Evolutionary conservation across 148 eudicot species (phyloP).

Genomic region (Camellia japonica): DNA sequence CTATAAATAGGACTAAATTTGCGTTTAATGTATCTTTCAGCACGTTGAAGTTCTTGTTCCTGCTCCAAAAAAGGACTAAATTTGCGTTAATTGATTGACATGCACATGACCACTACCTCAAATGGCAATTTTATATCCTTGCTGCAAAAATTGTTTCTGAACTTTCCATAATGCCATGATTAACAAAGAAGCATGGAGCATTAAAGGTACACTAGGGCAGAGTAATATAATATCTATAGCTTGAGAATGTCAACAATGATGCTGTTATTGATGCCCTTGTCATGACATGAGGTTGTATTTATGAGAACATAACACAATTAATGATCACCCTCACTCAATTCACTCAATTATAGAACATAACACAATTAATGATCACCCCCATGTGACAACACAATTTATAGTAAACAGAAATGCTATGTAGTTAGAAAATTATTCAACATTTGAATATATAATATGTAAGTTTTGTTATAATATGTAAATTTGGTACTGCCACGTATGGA

Average conservation of each 20-base stretch:
- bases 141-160: background rate
- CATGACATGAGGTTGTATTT: background rate
- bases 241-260: background rate
- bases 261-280: slow-evolving; percentile 2
- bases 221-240: background rate
- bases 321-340: too few relatives aligned
- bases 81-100: background rate
- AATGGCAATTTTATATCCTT: background rate
- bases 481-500: too few relatives aligned
- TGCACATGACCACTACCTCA: background rate
- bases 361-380: background rate
- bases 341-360: background rate
- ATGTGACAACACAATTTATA: too few relatives aligned
- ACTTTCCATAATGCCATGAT: background rate
- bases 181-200: background rate
- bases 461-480: too few relatives aligned
- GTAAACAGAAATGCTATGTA: too few relatives aligned
- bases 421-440: too few relatives aligned
- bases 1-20: too few relatives aligned
- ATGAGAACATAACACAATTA: too few relatives aligned
- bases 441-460: too few relatives aligned
- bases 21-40: too few relatives aligned
- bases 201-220: background rate
- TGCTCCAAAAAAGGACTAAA: too few relatives aligned
- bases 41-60: too few relatives aligned